phyloP scores from a whole-genome alignment of 176 grass and related monocot genomes.

The Guadua angustifolia region DNA sequence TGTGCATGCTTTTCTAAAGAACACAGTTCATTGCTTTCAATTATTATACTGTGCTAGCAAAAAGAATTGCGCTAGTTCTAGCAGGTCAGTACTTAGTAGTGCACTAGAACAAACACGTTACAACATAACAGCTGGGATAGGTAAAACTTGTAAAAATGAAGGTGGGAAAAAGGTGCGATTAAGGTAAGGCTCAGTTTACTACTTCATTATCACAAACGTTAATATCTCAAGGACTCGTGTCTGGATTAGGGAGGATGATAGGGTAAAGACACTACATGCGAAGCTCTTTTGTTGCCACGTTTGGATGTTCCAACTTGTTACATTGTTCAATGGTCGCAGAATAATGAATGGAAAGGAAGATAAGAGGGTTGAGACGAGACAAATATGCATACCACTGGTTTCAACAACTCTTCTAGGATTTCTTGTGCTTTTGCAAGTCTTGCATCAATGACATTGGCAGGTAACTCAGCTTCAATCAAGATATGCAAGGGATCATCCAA shows the following conservation, averaged over 20 bases:
- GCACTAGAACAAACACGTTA: constrained; percentile 9
- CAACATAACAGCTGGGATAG: background rate
- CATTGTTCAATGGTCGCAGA: background rate
- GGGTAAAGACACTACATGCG: background rate
- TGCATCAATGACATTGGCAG: constrained; percentile 78
- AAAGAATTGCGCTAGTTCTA: background rate
- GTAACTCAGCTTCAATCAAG: constrained; percentile 95
- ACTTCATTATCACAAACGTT: background rate
- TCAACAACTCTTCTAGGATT: constrained; percentile 92
- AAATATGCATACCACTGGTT: constrained; percentile 75
- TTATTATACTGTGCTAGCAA: background rate
- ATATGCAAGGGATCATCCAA: constrained; percentile 94
- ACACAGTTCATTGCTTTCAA: background rate
- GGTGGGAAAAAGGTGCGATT: background rate
- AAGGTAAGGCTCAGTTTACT: background rate
- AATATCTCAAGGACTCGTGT: background rate
- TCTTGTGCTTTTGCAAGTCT: constrained; percentile 91
- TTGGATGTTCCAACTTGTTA: constrained; percentile 21
- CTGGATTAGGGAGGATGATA: background rate
- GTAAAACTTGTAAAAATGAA: background rate
- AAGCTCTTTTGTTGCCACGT: constrained; percentile 2
- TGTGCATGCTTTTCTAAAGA: background rate
- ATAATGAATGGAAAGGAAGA: background rate
- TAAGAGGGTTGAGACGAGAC: background rate
- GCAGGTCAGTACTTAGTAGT: background rate